These are phyloP conservation scores for Verbascum thapsus DNA, from an alignment of 257 asterid species.

Conservation along the genomic window DNA sequence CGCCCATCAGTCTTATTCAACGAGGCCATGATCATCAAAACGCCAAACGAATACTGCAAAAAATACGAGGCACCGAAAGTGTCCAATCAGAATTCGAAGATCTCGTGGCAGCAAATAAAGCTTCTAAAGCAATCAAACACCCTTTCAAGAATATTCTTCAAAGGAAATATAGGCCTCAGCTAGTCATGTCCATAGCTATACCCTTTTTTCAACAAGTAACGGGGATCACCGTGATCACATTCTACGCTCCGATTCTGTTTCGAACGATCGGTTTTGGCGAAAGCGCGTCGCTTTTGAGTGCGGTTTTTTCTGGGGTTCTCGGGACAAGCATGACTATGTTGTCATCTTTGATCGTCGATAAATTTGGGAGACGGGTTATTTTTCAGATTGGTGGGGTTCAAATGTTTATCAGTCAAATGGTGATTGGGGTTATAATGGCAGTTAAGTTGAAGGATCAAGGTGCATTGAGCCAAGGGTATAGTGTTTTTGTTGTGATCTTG, in stretches of 20 bases:
- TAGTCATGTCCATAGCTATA: constrained; percentile 33
- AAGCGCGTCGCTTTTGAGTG: constrained; percentile 32
- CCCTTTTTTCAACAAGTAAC: constrained; percentile 37
- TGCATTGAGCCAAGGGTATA: constrained; percentile 22
- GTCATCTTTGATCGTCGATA: constrained; percentile 19
- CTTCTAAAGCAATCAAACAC: constrained; percentile 17
- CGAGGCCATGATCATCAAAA: constrained; percentile 14
- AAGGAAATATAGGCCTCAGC: constrained; percentile 31
- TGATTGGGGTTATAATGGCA: constrained; percentile 32
- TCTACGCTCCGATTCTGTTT: constrained; percentile 38
- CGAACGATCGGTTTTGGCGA: constrained; percentile 31
- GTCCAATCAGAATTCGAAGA: constrained; percentile 32
- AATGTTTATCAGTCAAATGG: constrained; percentile 22
- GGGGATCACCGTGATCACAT: constrained; percentile 33
- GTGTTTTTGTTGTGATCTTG: constrained; percentile 14
- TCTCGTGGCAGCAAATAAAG: constrained; percentile 24
- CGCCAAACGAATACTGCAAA: constrained; percentile 21
- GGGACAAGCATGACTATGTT: constrained; percentile 14
- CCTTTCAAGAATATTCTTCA: constrained; percentile 24
- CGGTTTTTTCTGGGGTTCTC: background rate
- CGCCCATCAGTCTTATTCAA: constrained; percentile 37
- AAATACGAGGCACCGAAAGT: constrained; percentile 28
- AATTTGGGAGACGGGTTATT: constrained; percentile 23
- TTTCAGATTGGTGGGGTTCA: constrained; percentile 23
- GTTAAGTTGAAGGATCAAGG: constrained; percentile 36